A percentile compares a stretch with the other conserved stretches of the same genome.
phyloP scores from a whole-genome alignment of 2,329 filamentous ascomycete genomes.

The Alternaria incomplexa region DNA sequence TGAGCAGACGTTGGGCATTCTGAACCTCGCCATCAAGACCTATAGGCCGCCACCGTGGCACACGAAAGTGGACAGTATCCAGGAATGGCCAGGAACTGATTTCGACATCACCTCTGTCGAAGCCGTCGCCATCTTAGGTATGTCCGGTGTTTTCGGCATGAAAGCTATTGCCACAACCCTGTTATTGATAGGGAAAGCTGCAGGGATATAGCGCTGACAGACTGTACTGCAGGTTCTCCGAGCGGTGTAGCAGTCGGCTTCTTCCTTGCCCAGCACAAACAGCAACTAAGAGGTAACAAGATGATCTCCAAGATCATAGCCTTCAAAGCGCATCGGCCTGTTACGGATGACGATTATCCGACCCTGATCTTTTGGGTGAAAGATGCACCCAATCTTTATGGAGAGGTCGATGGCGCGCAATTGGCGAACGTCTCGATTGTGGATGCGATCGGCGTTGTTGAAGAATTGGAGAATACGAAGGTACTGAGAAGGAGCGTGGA shows the following conservation, averaged over 20 bases:
- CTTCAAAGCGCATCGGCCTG: neutral
- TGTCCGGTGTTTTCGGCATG: neutral
- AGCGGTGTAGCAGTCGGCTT: neutral
- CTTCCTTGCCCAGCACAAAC: constrained; percentile 8
- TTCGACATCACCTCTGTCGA: neutral
- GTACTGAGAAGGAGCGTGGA: neutral
- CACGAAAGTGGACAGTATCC: neutral
- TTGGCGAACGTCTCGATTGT: neutral
- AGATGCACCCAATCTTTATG: neutral
- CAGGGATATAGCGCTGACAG: neutral
- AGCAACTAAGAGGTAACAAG: neutral
- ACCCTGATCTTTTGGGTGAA: neutral
- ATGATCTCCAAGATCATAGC: neutral
- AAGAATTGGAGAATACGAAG: neutral
- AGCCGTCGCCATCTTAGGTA: neutral
- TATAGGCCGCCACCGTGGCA: neutral
- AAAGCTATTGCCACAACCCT: neutral
- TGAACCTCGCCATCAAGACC: neutral
- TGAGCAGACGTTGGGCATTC: neutral
- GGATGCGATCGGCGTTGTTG: neutral
- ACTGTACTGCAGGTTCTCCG: neutral
- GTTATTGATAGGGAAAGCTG: neutral
- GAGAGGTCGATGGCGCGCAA: neutral
- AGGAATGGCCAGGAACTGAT: neutral
- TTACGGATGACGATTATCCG: neutral